Conservation (phyloP, 805 yeast species). For the Candida namnaoensis region DNA sequence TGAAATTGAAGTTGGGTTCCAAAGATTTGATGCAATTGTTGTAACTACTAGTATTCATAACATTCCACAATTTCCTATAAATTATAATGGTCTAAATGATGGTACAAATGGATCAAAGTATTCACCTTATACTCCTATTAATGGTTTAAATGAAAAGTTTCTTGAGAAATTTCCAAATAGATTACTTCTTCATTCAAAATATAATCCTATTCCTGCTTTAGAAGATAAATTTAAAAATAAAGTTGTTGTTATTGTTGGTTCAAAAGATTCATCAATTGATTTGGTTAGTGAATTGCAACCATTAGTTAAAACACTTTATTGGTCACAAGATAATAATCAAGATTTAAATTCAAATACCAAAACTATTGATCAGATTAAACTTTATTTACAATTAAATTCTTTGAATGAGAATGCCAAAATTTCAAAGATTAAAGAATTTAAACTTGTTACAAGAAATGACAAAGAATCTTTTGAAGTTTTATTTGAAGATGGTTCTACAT, state of each 20-base stretch:
- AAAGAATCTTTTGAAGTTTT: constrained; percentile 2
- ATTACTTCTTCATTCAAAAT: constrained; percentile 13
- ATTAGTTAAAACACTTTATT: constrained; percentile 13
- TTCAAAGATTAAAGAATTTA: constrained; percentile 36
- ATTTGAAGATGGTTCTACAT: constrained; percentile 24
- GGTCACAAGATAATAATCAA: background rate
- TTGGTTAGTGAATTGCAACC: constrained; percentile 29
- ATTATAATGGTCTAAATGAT: constrained; percentile 40
- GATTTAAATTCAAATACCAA: background rate
- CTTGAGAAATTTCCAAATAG: constrained; percentile 27
- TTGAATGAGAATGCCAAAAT: constrained; percentile 31
- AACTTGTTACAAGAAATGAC: constrained; percentile 27
- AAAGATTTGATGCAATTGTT: constrained; percentile 44
- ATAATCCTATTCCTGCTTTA: constrained; percentile 32
- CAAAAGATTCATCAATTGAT: constrained; percentile 32
- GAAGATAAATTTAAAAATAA: constrained; percentile 23
- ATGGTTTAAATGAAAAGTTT: too few species aligned
- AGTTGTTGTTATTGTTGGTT: constrained; percentile 35
- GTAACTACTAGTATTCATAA: constrained; percentile 52
- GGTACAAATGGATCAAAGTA: too few species aligned
- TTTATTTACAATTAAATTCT: constrained; percentile 36
- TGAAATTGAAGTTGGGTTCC: constrained; percentile 28
- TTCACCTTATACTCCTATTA: too few species aligned
- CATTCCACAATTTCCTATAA: constrained; percentile 47
- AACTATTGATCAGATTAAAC: constrained; percentile 4